Conservation (phyloP, 371 early-diverging fungal species). For the Batkoa obscura region DNA sequence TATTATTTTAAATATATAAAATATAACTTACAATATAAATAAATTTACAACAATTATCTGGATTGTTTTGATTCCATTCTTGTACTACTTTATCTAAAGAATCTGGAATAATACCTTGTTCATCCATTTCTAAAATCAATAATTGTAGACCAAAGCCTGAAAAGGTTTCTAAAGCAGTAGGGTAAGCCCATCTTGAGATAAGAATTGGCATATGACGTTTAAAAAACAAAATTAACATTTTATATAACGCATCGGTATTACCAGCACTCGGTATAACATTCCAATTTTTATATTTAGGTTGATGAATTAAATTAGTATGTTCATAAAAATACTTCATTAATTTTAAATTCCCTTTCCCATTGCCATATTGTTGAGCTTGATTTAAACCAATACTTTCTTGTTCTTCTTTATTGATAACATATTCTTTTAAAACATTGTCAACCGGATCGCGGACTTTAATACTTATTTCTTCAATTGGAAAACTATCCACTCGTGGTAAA, state of each 20-base stretch:
- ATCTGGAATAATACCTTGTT: constrained; percentile 29
- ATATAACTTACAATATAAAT: not conserved
- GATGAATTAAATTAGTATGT: constrained; percentile 16
- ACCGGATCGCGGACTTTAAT: not conserved
- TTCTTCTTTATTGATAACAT: not conserved
- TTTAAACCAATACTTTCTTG: not conserved
- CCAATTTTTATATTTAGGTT: constrained; percentile 35
- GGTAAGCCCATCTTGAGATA: constrained; percentile 57
- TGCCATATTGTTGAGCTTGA: not conserved
- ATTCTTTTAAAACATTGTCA: not conserved
- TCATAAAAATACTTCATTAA: not conserved
- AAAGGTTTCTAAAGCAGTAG: constrained; percentile 48
- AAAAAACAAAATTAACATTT: constrained; percentile 26
- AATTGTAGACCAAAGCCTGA: constrained; percentile 31
- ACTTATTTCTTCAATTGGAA: not conserved
- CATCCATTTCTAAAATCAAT: constrained; percentile 26
- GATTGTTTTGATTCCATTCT: constrained; percentile 11
- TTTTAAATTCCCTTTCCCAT: not conserved
- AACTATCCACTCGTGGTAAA: not conserved
- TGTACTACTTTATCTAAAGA: constrained; percentile 18
- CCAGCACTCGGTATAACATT: constrained; percentile 30
- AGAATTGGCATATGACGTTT: constrained; percentile 29
- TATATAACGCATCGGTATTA: constrained; percentile 36
- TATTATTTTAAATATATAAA: not conserved
- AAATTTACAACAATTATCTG: not conserved